These are phyloP conservation scores for Sphenostylis stenocarpa DNA, from an alignment of 306 rosid genomes.

Conservation along the genomic window DNA sequence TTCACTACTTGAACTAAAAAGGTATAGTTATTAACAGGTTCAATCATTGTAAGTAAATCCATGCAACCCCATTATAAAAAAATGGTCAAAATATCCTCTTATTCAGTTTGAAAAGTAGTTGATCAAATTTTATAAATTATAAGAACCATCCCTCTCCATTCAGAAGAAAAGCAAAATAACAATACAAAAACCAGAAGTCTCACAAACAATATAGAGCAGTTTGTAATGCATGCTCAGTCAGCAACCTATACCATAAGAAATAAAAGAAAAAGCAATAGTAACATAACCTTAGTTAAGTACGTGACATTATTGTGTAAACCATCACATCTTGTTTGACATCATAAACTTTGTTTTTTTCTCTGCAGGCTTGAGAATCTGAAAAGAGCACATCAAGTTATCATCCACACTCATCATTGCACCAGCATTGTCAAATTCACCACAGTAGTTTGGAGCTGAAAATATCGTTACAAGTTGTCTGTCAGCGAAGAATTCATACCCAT, in stretches of 20 bases:
- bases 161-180: slow-evolving; percentile 12
- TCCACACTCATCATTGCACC: slow-evolving; percentile 97
- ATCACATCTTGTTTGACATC: slow-evolving; percentile 62
- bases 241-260: neutral
- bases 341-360: slow-evolving; percentile 65
- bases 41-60: slow-evolving; percentile 1
- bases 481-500: slow-evolving; percentile 91
- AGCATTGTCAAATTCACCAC: slow-evolving; percentile 95
- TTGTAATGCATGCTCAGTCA: slow-evolving; percentile 9
- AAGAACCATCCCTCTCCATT: neutral
- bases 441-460: slow-evolving; percentile 88
- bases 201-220: neutral
- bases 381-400: slow-evolving; percentile 87
- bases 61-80: neutral
- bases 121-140: neutral
- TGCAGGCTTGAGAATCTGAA: slow-evolving; percentile 91
- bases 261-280: slow-evolving; percentile 16
- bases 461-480: slow-evolving; percentile 87
- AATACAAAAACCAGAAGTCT: slow-evolving; percentile 8
- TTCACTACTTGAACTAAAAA: neutral
- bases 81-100: neutral
- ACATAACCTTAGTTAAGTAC: slow-evolving; percentile 47
- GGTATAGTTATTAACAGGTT: neutral
- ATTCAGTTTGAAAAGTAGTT: neutral
- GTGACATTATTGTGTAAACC: slow-evolving; percentile 30